Conservation (phyloP, 805 yeast species). For the Saccharomycopsis sp. region DNA sequence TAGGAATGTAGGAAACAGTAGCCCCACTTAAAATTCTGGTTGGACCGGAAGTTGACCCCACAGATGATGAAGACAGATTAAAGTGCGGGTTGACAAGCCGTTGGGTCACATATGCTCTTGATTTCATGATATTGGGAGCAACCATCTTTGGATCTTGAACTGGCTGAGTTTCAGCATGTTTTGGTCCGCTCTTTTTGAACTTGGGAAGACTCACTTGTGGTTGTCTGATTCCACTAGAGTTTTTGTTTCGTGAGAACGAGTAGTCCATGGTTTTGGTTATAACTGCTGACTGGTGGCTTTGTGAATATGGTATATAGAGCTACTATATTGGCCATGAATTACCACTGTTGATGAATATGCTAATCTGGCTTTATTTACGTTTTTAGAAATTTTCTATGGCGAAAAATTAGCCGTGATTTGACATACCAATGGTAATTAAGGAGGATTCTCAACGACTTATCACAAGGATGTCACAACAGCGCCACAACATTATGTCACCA, state of each 20-base stretch:
- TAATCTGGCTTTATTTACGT: neutral
- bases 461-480: too few relatives aligned
- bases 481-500: too few relatives aligned
- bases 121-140: neutral
- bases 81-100: neutral
- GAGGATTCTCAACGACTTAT: too few relatives aligned
- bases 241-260: neutral
- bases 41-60: neutral
- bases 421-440: neutral
- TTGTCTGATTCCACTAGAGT: neutral
- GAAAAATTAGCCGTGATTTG: neutral
- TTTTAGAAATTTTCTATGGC: neutral
- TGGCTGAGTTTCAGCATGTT: neutral
- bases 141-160: neutral
- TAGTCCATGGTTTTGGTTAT: slow-evolving; percentile 1
- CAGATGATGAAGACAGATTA: neutral
- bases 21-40: neutral
- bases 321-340: too few relatives aligned
- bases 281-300: too few relatives aligned
- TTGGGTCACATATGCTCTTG: neutral
- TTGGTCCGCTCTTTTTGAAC: neutral
- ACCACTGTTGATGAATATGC: too few relatives aligned
- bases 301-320: too few relatives aligned
- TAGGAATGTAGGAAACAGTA: neutral
- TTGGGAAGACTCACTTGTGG: slow-evolving; percentile 1